phyloP scores from a whole-genome alignment of 2,329 filamentous ascomycete genomes.

The Monosporascus sp. region DNA sequence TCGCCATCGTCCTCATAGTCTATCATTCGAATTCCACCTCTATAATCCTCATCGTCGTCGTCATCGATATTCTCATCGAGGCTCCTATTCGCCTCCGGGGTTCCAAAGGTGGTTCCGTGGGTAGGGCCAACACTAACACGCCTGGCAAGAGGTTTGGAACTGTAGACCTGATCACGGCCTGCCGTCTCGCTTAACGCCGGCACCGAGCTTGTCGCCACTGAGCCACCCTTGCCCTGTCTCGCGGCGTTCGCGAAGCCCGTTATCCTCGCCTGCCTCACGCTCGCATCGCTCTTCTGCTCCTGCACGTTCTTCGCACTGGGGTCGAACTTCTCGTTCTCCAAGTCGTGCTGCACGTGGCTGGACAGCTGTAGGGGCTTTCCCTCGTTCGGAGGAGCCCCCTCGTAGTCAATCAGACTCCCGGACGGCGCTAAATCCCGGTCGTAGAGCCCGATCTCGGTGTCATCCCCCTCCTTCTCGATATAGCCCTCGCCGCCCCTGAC shows the following conservation, averaged over 20 bases:
- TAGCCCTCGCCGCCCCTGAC: slow-evolving; percentile 36
- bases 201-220: slow-evolving; percentile 2
- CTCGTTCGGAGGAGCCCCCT: slow-evolving; percentile 21
- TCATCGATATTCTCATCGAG: slow-evolving; percentile 17
- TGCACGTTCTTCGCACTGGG: slow-evolving; percentile 17
- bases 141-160: too few relatives aligned
- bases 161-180: too few relatives aligned
- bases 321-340: slow-evolving; percentile 23
- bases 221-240: slow-evolving; percentile 1
- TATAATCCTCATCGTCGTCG: slow-evolving; percentile 4
- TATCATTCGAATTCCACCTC: slow-evolving; percentile 4
- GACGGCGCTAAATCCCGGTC: slow-evolving; percentile 26
- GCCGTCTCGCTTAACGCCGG: slow-evolving; percentile 21
- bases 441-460: slow-evolving; percentile 27
- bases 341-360: slow-evolving; percentile 10
- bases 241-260: slow-evolving; percentile 3
- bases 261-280: slow-evolving; percentile 12
- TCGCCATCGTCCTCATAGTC: background rate
- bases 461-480: slow-evolving; percentile 45
- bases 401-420: slow-evolving; percentile 38
- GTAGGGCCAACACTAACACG: background rate
- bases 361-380: slow-evolving; percentile 9
- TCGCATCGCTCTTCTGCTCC: slow-evolving; percentile 19
- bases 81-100: too few relatives aligned
- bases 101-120: background rate